Percentiles rank a stretch among this genome's conserved stretches.
phyloP scores from a whole-genome alignment of 139 green algal species.

The Coccomyxa sp. region DNA sequence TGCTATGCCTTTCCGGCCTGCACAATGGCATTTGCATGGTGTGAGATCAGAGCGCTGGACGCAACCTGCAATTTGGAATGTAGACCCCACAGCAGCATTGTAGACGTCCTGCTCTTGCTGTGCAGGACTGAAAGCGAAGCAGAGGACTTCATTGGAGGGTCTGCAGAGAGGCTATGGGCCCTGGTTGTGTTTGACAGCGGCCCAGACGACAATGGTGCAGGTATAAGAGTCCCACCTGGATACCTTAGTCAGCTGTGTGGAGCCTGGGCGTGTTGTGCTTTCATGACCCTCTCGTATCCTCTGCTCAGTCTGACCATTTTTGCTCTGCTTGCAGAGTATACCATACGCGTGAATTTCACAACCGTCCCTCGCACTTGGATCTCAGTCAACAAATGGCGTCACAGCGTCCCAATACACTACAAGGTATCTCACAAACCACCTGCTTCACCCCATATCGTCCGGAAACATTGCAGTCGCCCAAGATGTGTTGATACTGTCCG shows the following conservation, averaged over 20 bases:
- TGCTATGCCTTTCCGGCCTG: not conserved
- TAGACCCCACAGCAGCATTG: not conserved
- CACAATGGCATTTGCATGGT: not conserved
- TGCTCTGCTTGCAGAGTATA: constrained; percentile 31
- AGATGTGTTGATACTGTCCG: no score
- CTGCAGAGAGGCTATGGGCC: constrained; percentile 16
- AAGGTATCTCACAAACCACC: not conserved
- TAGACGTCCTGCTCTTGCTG: not conserved
- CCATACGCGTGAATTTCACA: constrained; percentile 30
- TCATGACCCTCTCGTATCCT: no score
- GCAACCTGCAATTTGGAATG: not conserved
- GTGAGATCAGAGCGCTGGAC: not conserved
- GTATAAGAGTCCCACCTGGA: no score
- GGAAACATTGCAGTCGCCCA: no score
- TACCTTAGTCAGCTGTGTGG: no score
- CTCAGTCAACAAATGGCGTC: constrained; percentile 18
- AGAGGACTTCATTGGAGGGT: not conserved
- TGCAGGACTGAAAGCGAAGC: not conserved
- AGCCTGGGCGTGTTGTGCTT: no score
- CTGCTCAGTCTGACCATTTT: no score
- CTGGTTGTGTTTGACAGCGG: constrained; percentile 31
- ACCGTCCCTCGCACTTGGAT: constrained; percentile 24
- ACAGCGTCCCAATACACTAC: constrained; percentile 1
- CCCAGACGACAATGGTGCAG: no score
- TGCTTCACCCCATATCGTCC: no score